phyloP scores from a whole-genome alignment of 2,329 filamentous ascomycete species.

The Colletotrichum tofieldiae region DNA sequence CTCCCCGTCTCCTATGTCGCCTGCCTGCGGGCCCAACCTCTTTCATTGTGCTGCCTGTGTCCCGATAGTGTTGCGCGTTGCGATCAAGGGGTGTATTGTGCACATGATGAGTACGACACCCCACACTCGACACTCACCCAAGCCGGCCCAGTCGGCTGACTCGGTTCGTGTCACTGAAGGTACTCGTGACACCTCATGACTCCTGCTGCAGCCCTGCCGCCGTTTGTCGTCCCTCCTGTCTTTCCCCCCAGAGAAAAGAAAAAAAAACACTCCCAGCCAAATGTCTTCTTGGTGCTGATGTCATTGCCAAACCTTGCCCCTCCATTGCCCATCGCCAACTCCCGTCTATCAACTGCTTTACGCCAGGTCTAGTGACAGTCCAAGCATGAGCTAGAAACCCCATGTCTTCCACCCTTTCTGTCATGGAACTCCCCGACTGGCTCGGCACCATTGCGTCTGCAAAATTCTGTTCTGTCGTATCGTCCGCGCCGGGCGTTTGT shows the following conservation, averaged over 20 bases:
- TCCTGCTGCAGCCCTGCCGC: conserved; percentile 5
- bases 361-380: not conserved
- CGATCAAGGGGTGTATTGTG: conserved; percentile 18
- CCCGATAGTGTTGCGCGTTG: not conserved
- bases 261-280: not conserved
- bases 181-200: conserved; percentile 39
- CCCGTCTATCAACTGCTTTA: not conserved
- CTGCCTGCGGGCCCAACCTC: not conserved
- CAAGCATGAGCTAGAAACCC: not conserved
- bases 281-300: conserved; percentile 10
- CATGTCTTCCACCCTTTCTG: not conserved
- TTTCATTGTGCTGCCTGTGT: not conserved
- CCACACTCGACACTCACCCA: conserved; percentile 32
- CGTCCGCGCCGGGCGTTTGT: not conserved
- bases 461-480: not conserved
- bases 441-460: not conserved
- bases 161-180: conserved; percentile 33
- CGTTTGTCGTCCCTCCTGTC: not conserved
- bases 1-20: not conserved
- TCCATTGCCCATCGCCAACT: not conserved
- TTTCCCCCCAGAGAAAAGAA: not conserved
- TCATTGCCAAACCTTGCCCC: conserved; percentile 12
- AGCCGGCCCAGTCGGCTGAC: conserved; percentile 33
- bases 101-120: conserved; percentile 32
- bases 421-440: not conserved